phyloP scores from a whole-genome alignment of 305 asterid genomes.

The Fraxinus nigra region DNA sequence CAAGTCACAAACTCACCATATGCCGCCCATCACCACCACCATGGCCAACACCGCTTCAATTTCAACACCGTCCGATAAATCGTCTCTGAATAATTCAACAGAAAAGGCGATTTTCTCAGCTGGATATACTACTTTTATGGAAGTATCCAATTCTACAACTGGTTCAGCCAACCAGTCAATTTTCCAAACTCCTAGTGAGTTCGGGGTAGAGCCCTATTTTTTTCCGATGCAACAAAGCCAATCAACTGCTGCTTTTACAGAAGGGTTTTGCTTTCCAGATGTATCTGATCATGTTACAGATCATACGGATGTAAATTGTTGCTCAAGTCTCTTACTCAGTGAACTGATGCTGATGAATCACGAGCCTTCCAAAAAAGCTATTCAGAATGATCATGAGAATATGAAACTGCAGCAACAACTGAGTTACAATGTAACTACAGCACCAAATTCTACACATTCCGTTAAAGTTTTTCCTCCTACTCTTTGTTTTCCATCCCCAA shows the following conservation, averaged over 20 bases:
- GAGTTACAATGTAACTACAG: constrained; percentile 16
- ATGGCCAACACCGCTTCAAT: neutral
- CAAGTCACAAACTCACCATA: constrained; percentile 30
- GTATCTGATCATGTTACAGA: neutral
- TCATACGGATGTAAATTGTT: constrained; percentile 20
- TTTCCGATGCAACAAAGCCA: constrained; percentile 40
- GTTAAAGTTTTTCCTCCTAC: constrained; percentile 22
- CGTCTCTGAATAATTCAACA: constrained; percentile 44
- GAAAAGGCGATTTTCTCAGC: constrained; percentile 34
- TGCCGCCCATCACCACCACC: neutral
- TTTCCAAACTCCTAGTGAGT: constrained; percentile 31
- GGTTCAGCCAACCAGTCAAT: constrained; percentile 65
- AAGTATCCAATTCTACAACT: constrained; percentile 41
- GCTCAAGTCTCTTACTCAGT: constrained; percentile 27
- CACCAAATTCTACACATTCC: constrained; percentile 19
- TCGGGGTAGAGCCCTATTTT: constrained; percentile 45
- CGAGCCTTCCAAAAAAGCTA: constrained; percentile 24
- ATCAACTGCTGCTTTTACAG: constrained; percentile 17
- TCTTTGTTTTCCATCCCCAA: constrained; percentile 30
- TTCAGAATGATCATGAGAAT: constrained; percentile 26
- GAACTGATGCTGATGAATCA: constrained; percentile 50
- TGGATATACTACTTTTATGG: constrained; percentile 23
- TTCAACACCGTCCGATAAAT: constrained; percentile 34
- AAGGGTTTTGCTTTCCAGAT: constrained; percentile 42
- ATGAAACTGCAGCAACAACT: constrained; percentile 34